Percentiles rank a stretch among this genome's conserved stretches.
Conservation (phyloP, 179 eudicot species). For the Beta lomatogona region DNA sequence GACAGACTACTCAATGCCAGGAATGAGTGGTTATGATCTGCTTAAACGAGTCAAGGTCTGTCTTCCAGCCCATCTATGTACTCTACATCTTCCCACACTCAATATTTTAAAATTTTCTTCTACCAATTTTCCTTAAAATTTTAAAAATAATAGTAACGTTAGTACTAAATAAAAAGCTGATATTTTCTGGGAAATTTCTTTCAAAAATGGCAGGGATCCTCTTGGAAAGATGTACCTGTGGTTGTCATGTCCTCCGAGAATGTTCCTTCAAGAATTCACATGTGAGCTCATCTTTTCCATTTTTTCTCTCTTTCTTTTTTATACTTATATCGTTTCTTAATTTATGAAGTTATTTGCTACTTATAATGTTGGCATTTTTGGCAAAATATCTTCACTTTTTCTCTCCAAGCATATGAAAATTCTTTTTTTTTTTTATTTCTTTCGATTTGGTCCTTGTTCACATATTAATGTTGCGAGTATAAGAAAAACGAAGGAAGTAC, state of each 20-base stretch:
- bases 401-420: no score
- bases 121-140: background rate
- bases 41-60: slow-evolving; percentile 50
- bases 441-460: no score
- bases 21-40: slow-evolving; percentile 60
- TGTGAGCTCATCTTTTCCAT: slow-evolving; percentile 12
- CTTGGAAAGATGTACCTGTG: slow-evolving; percentile 30
- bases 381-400: no score
- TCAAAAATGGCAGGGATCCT: slow-evolving; percentile 19
- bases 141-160: background rate
- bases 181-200: background rate
- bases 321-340: background rate
- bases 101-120: no score
- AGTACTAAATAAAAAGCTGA: background rate
- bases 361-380: no score
- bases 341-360: no score
- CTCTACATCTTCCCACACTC: background rate
- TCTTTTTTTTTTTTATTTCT: no score
- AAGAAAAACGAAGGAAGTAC: background rate
- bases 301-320: background rate
- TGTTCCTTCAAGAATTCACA: slow-evolving; percentile 31
- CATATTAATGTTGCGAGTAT: no score
- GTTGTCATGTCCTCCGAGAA: slow-evolving; percentile 31
- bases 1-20: slow-evolving; percentile 68
- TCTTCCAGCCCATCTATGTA: background rate